phyloP scores from a whole-genome alignment of 2,329 filamentous ascomycete genomes.

The Orbilia blumenaviensis region DNA sequence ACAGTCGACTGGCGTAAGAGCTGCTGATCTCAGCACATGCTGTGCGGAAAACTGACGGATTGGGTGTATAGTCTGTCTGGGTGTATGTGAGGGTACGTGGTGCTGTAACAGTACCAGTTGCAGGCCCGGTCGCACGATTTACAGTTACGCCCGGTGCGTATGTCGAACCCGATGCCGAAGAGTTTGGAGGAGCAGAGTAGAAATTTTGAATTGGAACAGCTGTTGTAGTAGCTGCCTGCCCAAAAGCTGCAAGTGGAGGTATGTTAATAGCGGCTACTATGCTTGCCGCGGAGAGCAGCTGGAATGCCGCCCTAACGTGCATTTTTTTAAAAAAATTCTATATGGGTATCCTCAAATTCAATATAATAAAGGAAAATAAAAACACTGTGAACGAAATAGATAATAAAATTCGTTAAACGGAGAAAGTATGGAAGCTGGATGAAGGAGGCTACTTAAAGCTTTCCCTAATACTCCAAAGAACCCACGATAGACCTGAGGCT shows the following conservation, averaged over 20 bases:
- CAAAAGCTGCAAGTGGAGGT: neutral
- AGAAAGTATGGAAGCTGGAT: neutral
- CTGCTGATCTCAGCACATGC: slow-evolving; percentile 35
- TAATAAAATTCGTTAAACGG: slow-evolving; percentile 8
- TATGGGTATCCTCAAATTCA: slow-evolving; percentile 16
- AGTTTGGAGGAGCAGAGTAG: slow-evolving; percentile 26
- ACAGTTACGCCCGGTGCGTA: neutral
- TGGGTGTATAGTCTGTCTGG: slow-evolving; percentile 34
- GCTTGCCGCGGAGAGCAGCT: slow-evolving; percentile 39
- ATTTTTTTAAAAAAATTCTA: slow-evolving; percentile 18
- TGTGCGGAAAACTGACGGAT: slow-evolving; percentile 22
- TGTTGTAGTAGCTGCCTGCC: neutral
- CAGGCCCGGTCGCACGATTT: neutral
- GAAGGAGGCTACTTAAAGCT: slow-evolving; percentile 31
- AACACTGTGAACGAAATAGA: neutral
- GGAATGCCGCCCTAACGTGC: slow-evolving; percentile 16
- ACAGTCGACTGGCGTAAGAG: slow-evolving; percentile 16
- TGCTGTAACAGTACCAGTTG: neutral
- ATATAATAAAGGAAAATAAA: slow-evolving; percentile 2
- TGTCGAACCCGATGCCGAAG: neutral
- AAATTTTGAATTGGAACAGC: neutral
- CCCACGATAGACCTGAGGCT: slow-evolving; percentile 4
- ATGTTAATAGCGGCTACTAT: slow-evolving; percentile 12
- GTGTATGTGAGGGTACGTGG: slow-evolving; percentile 4
- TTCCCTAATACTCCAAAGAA: slow-evolving; percentile 7